Conservation (phyloP, 257 asterid genomes). For the Forsythia viridissima region DNA sequence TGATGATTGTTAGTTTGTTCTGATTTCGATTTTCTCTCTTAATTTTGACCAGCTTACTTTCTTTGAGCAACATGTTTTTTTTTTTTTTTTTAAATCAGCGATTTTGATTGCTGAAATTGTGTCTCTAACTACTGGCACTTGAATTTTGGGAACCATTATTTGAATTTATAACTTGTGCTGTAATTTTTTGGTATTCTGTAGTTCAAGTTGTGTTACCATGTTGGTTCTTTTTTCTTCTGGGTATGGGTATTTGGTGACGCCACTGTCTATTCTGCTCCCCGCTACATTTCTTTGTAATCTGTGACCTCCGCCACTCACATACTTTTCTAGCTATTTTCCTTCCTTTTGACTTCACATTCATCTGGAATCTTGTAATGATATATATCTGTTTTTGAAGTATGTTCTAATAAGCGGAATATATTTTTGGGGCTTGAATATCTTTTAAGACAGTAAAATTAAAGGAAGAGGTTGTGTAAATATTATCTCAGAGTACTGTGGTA, state of each 20-base stretch:
- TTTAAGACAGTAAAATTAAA: background rate
- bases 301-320: background rate
- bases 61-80: background rate
- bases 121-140: background rate
- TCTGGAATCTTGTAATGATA: background rate
- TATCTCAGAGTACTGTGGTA: background rate
- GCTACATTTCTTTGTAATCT: background rate
- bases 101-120: background rate
- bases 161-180: background rate
- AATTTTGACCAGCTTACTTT: background rate
- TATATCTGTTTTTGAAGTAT: background rate
- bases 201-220: background rate
- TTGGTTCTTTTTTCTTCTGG: background rate
- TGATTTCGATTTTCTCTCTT: background rate
- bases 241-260: background rate
- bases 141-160: background rate
- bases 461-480: background rate
- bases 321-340: background rate
- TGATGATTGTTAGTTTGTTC: background rate
- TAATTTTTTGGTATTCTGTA: background rate
- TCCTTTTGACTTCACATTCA: background rate
- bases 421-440: conserved; percentile 3
- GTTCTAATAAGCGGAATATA: background rate
- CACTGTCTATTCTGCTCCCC: background rate
- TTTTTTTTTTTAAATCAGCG: background rate